Evolutionary conservation across 1,139 yeast genomes (phyloP).

Genomic region (Petasospora fabianii): DNA sequence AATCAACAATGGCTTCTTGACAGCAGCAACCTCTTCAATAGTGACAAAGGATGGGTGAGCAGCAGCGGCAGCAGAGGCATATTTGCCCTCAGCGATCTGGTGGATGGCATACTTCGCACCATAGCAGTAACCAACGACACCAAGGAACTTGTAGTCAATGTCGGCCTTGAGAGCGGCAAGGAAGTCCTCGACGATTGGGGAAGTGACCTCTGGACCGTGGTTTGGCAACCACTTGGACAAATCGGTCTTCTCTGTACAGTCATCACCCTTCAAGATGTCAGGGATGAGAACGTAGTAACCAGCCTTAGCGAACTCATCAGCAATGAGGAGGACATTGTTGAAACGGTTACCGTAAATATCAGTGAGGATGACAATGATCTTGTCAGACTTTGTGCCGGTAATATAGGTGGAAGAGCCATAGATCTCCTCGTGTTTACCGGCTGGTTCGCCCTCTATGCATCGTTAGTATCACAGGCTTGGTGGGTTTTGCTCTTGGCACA

Average conservation of each 20-base stretch:
- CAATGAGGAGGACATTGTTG: constrained; percentile 51
- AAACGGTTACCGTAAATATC: constrained; percentile 65
- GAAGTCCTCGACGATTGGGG: constrained; percentile 41
- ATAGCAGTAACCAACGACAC: constrained; percentile 75
- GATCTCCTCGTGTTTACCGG: constrained; percentile 17
- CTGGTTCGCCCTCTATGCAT: constrained; percentile 25
- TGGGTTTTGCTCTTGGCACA: too few relatives aligned
- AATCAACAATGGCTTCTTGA: constrained; percentile 60
- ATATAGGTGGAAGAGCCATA: constrained; percentile 29
- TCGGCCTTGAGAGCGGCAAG: constrained; percentile 41
- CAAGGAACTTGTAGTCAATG: constrained; percentile 48
- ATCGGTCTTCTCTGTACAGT: constrained; percentile 28
- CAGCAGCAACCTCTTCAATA: constrained; percentile 57
- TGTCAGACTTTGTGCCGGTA: constrained; percentile 29
- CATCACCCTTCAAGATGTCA: constrained; percentile 63
- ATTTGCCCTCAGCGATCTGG: constrained; percentile 46
- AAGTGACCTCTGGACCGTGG: constrained; percentile 49
- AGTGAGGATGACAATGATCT: constrained; percentile 55
- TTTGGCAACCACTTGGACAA: constrained; percentile 47
- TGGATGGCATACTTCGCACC: constrained; percentile 72
- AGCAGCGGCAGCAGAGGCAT: constrained; percentile 57
- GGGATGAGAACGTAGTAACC: constrained; percentile 70
- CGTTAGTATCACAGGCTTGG: too few relatives aligned
- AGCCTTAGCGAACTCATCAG: constrained; percentile 66
- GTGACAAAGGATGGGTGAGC: constrained; percentile 79